A percentile compares a stretch with the other conserved stretches of the same genome.
These are phyloP conservation scores for Neurospora sp. DNA, from an alignment of 495 filamentous ascomycete genomes.

Conservation along the genomic window DNA sequence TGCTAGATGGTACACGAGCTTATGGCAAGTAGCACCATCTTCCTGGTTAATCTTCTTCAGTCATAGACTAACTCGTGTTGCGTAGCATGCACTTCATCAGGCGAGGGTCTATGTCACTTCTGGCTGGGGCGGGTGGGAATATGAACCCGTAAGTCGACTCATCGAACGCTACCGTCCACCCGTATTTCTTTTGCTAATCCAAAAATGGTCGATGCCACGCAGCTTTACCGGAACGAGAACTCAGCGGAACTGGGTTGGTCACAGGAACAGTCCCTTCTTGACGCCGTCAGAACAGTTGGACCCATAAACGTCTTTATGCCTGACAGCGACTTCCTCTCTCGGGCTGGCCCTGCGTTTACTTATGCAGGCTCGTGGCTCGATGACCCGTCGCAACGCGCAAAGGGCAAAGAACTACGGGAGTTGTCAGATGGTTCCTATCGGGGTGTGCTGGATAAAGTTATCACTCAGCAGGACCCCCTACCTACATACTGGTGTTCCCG, in stretches of 20 bases:
- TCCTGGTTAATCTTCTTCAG: neutral
- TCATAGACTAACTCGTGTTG: neutral
- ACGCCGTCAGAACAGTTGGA: neutral
- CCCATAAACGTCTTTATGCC: neutral
- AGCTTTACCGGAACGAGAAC: neutral
- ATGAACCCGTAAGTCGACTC: neutral
- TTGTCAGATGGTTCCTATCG: neutral
- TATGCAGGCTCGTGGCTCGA: neutral
- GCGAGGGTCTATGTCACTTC: neutral
- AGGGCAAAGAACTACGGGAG: neutral
- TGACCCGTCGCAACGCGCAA: neutral
- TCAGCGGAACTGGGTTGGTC: neutral
- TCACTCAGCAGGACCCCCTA: neutral
- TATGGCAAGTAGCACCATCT: neutral
- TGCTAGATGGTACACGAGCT: neutral
- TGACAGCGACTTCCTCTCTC: neutral
- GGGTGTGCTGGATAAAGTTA: neutral
- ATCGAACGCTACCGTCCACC: neutral
- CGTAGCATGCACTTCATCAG: neutral
- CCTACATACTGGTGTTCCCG: neutral
- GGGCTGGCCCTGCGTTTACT: neutral
- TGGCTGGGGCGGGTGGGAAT: neutral
- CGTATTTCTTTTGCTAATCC: neutral
- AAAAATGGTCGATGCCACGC: neutral
- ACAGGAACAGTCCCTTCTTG: neutral